Evolutionary conservation across 1,284 basidiomycete species (phyloP).

Genomic region (Peniophora sp.): DNA sequence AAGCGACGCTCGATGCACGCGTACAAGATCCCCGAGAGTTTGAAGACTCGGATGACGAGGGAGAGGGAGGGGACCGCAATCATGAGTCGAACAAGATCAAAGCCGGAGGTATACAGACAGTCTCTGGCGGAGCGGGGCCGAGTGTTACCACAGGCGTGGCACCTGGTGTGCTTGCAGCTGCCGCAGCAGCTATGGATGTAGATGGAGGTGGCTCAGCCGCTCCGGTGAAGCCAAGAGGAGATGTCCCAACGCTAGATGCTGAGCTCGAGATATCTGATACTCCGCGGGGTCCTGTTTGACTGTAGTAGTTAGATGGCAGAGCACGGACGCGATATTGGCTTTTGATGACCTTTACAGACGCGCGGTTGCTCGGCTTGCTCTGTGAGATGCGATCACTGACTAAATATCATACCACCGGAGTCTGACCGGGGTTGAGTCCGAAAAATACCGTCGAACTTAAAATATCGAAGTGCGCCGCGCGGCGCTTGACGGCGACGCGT

Average conservation of each 20-base stretch:
- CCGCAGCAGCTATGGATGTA: not conserved
- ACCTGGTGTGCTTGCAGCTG: conserved; percentile 4
- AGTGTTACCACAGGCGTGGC: not conserved
- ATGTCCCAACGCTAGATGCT: not conserved
- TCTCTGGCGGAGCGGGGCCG: not conserved
- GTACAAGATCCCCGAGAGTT: conserved; percentile 75
- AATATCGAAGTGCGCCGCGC: too few species aligned
- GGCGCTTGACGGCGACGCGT: too few species aligned
- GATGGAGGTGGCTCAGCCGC: not conserved
- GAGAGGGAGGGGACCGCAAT: conserved; percentile 69
- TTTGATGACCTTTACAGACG: too few species aligned
- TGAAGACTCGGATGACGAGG: conserved; percentile 84
- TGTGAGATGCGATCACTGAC: too few species aligned
- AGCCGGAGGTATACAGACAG: conserved; percentile 27
- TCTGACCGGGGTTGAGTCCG: too few species aligned
- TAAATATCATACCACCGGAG: too few species aligned
- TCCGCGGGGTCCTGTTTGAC: not conserved
- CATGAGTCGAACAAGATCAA: conserved; percentile 48
- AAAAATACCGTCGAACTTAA: too few species aligned
- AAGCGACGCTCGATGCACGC: conserved; percentile 62
- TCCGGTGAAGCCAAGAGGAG: not conserved
- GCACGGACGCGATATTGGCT: too few species aligned
- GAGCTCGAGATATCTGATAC: not conserved
- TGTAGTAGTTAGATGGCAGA: too few species aligned
- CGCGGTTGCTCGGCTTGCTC: too few species aligned